phyloP scores from a whole-genome alignment of 805 yeast genomes.

The Candida yuanshanica region DNA sequence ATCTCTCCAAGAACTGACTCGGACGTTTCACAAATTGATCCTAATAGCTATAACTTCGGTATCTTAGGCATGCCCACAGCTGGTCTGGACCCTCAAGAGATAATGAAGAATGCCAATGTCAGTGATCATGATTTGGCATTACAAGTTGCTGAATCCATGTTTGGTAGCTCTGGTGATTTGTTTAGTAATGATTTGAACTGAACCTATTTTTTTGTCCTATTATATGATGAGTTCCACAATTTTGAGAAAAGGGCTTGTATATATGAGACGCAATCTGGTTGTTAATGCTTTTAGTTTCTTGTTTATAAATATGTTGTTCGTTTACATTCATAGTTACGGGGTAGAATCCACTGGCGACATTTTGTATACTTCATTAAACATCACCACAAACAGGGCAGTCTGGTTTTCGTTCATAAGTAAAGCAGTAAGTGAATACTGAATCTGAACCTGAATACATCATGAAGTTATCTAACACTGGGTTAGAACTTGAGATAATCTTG shows the following conservation, averaged over 20 bases:
- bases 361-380: not conserved
- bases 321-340: not conserved
- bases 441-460: conserved; percentile 85
- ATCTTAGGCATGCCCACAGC: not conserved
- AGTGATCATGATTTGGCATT: conserved; percentile 20
- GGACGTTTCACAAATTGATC: not conserved
- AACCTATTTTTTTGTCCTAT: not conserved
- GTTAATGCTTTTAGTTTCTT: not conserved
- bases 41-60: not conserved
- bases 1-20: conserved; percentile 16
- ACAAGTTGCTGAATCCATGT: conserved; percentile 24
- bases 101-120: not conserved
- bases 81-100: not conserved
- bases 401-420: conserved; percentile 50
- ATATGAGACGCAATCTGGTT: not conserved
- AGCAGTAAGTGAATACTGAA: conserved; percentile 71
- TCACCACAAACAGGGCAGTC: conserved; percentile 78
- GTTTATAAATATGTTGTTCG: not conserved
- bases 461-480: conserved; percentile 65
- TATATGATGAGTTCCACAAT: not conserved
- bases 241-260: not conserved
- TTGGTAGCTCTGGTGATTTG: conserved; percentile 14
- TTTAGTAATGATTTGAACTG: not conserved
- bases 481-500: conserved; percentile 66
- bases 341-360: too few relatives aligned